phyloP scores from a whole-genome alignment of 2,329 filamentous ascomycete genomes.

The Sphaerostilbella broomeana region DNA sequence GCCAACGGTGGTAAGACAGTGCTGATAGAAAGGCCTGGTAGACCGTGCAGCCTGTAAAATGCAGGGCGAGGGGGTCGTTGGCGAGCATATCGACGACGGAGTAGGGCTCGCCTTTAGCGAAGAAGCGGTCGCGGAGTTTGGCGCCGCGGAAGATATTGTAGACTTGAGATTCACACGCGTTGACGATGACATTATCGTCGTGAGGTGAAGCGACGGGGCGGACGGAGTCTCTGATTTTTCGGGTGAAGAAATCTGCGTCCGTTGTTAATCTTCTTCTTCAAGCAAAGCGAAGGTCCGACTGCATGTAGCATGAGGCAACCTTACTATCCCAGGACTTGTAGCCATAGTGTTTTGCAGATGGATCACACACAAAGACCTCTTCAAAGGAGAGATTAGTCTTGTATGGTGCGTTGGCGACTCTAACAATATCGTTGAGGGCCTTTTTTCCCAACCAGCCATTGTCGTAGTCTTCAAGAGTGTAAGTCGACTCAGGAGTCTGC shows the following conservation, averaged over 20 bases:
- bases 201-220: constrained; percentile 53
- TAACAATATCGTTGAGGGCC: constrained; percentile 41
- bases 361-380: constrained; percentile 57
- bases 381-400: constrained; percentile 44
- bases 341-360: constrained; percentile 46
- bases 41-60: constrained; percentile 58
- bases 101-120: constrained; percentile 64
- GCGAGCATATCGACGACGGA: constrained; percentile 58
- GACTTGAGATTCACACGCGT: constrained; percentile 58
- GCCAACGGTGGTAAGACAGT: constrained; percentile 66
- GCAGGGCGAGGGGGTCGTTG: constrained; percentile 42
- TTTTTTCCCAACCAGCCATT: constrained; percentile 51
- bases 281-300: too few species aligned
- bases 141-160: constrained; percentile 47
- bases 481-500: constrained; percentile 46
- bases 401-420: constrained; percentile 43
- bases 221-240: constrained; percentile 44
- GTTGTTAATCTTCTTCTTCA: background rate
- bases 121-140: constrained; percentile 55
- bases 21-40: constrained; percentile 66
- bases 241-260: constrained; percentile 55
- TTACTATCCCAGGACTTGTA: constrained; percentile 60
- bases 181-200: constrained; percentile 49
- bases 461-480: constrained; percentile 38
- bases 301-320: too few species aligned